phyloP scores from a whole-genome alignment of 176 grass and related monocot genomes.

The Aechmea fasciata region DNA sequence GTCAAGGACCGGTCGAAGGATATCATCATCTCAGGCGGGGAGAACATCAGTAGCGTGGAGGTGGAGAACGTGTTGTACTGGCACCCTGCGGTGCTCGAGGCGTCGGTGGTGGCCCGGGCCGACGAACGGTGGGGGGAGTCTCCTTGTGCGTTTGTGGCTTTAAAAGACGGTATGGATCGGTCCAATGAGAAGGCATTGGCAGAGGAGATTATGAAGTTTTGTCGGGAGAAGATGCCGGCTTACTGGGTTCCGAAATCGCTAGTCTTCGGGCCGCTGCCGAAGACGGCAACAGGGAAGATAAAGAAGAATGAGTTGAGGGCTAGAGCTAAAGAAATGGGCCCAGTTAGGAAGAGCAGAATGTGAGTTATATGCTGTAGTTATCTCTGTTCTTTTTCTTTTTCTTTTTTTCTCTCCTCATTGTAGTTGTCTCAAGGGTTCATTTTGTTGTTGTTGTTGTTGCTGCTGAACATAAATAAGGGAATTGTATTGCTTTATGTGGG shows the following conservation, averaged over 20 bases:
- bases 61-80: slow-evolving; percentile 66
- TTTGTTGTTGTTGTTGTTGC: too few relatives aligned
- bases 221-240: slow-evolving; percentile 64
- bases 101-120: slow-evolving; percentile 57
- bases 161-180: slow-evolving; percentile 37
- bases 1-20: slow-evolving; percentile 93
- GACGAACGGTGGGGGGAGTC: slow-evolving; percentile 93
- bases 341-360: slow-evolving; percentile 73
- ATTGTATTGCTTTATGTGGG: too few relatives aligned
- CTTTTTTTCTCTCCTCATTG: too few relatives aligned
- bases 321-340: slow-evolving; percentile 70
- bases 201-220: slow-evolving; percentile 60
- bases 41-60: slow-evolving; percentile 96
- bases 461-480: too few relatives aligned
- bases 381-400: not conserved
- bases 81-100: slow-evolving; percentile 70
- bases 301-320: slow-evolving; percentile 76
- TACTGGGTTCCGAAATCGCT: slow-evolving; percentile 86
- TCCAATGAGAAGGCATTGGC: slow-evolving; percentile 43
- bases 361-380: slow-evolving; percentile 11
- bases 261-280: slow-evolving; percentile 66
- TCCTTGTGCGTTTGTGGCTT: slow-evolving; percentile 67
- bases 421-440: too few relatives aligned
- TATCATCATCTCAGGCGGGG: slow-evolving; percentile 92
- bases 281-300: slow-evolving; percentile 84